These are phyloP conservation scores for Colletotrichum chrysophilum DNA, from an alignment of 2,329 filamentous ascomycete species.

Conservation along the genomic window DNA sequence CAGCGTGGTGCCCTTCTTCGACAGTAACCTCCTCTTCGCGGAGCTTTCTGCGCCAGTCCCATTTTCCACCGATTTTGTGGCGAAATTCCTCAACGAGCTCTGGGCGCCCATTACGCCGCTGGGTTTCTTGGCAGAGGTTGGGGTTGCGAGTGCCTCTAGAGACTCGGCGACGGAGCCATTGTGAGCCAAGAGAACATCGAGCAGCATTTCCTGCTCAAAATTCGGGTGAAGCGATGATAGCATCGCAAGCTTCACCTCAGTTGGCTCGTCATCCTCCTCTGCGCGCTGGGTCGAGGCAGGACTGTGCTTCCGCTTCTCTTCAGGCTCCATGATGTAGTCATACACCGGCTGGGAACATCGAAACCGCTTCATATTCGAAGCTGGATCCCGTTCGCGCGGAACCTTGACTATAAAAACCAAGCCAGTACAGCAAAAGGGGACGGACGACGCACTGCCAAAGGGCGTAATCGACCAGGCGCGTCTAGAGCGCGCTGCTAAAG, in stretches of 20 bases:
- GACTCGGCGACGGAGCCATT: constrained; percentile 77
- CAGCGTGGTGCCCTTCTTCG: constrained; percentile 81
- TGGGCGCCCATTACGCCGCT: constrained; percentile 57
- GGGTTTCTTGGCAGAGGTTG: constrained; percentile 36
- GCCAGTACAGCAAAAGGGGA: background rate
- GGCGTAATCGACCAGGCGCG: constrained; percentile 1
- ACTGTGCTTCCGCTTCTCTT: constrained; percentile 55
- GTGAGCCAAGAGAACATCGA: constrained; percentile 80
- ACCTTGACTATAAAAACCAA: too few species aligned
- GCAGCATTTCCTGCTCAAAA: constrained; percentile 67
- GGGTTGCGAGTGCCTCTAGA: constrained; percentile 56
- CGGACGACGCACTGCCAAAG: background rate
- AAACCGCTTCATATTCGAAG: background rate
- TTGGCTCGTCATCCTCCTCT: constrained; percentile 71
- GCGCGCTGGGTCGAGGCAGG: constrained; percentile 19
- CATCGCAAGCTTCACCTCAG: constrained; percentile 87
- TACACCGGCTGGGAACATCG: background rate
- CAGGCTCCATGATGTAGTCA: constrained; percentile 55
- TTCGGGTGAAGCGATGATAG: constrained; percentile 77
- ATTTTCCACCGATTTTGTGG: constrained; percentile 22
- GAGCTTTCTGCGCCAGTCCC: constrained; percentile 15
- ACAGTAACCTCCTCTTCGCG: constrained; percentile 58
- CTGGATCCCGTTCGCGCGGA: background rate
- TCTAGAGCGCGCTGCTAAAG: background rate
- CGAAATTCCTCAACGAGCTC: constrained; percentile 65